Evolutionary conservation across 2,329 filamentous ascomycete species (phyloP), one percentile per base, ranked within the genome.

Genomic region (Dothideomycetidae sp.): DNA sequence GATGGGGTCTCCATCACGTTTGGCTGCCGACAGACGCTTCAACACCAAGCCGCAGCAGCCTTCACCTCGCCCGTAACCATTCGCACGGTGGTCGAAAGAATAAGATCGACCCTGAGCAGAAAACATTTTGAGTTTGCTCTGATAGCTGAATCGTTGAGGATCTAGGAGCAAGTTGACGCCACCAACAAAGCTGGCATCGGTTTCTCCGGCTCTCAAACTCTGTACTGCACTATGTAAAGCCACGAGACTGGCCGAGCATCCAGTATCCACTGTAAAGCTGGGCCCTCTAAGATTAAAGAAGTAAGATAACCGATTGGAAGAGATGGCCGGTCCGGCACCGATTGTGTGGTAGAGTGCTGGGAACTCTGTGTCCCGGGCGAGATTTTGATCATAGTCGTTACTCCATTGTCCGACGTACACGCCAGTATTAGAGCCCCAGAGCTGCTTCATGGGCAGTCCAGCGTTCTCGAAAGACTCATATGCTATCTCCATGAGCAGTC

Each of bases 11-110:
- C 59, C 59, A 45, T 66, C 60, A 0, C 40, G 49, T 2, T 74
- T 40, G 0, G 72, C 73, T 1, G 58, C 49, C 3, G 48, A 52
- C 1, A 75, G 46, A 1, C 50, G 54, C 48, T 75, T 75, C 0
- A 77, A 44, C 0, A 75, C 50, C 0, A 75, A 44, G 1, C 57
- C 53, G 0, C 74, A 50, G 5, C 71, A 51, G 1, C 69, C 70
- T 35, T 75, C 72, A 9, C 66, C 68, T 0, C 69, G 60, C 16
- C 57, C 66, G 49, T 60, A 70, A 5, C 67, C 70, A 44, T 70
- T 53, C 0, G 65, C 70, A 2, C 48, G 49, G 2, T 48, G 52
- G 10, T 53, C 50, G 42, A 55, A 61, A 19, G 52, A 56, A 13
- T 39, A 43, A 29, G 38, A 46, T 26, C 42, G 34, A 4, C 57